Evolutionary conservation across 2,329 filamentous ascomycete species (phyloP).

Genomic region (Penicillium sp.): DNA sequence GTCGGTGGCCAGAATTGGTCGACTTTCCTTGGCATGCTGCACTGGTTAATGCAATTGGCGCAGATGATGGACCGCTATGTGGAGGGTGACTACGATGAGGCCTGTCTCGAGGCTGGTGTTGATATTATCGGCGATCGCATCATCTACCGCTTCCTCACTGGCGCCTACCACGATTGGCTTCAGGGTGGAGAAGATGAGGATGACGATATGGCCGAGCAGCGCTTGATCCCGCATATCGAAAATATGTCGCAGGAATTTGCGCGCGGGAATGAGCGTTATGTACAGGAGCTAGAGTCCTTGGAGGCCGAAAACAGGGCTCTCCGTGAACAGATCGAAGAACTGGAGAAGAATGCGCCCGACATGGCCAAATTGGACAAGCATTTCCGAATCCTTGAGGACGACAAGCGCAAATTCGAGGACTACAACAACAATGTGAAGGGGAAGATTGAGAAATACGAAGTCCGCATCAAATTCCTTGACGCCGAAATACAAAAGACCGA

Average conservation of each 20-base stretch:
- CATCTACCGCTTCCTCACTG: conserved; percentile 85
- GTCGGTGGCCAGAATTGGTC: conserved; percentile 97
- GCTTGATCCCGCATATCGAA: conserved; percentile 77
- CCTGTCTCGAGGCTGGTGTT: conserved; percentile 78
- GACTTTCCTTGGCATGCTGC: conserved; percentile 84
- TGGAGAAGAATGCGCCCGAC: conserved; percentile 80
- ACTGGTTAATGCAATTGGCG: conserved; percentile 99
- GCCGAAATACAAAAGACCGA: conserved; percentile 77
- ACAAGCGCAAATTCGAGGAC: conserved; percentile 89
- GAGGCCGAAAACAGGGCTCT: conserved; percentile 80
- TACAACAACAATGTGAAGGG: conserved; percentile 82
- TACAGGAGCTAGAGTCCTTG: conserved; percentile 74
- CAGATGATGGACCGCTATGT: conserved; percentile 87
- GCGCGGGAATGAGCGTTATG: conserved; percentile 73
- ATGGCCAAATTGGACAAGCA: conserved; percentile 79
- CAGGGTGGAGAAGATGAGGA: conserved; percentile 83
- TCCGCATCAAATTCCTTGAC: conserved; percentile 72
- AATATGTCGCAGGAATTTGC: conserved; percentile 87
- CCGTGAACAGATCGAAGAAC: conserved; percentile 77
- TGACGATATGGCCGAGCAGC: conserved; percentile 73
- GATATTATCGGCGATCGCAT: conserved; percentile 88
- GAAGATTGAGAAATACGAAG: conserved; percentile 83
- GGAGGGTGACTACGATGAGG: conserved; percentile 76
- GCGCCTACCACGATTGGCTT: conserved; percentile 89
- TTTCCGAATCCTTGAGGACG: conserved; percentile 90